Base-by-base conservation (phyloP, 2,329 filamentous ascomycete genomes). In the Fusarium sp. region DNA sequence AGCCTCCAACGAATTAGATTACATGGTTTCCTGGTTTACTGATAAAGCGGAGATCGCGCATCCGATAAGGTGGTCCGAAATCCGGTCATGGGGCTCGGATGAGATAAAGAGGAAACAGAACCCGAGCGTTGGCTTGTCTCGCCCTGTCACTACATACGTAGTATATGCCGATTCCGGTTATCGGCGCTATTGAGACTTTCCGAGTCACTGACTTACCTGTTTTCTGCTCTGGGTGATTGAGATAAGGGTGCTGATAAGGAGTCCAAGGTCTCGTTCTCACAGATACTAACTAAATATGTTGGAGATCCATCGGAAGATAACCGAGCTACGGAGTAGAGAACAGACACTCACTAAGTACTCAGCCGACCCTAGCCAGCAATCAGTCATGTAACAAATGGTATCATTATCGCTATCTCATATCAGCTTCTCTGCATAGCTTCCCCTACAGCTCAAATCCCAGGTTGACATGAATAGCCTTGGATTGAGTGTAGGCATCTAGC, bases 401-500 rank as follows among this genome's bases (percentile, higher is more conserved):
- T 69, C 60, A 70, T 69, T 45, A n/a, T 41, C 21, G 54, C 31
- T 44, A 37, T 35, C 12, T 56, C 23, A 16, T 23, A 7, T 25
- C 9, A 42, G 12, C 11, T 9, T 46, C 6, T 29, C 14, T 19
- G 9, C 11, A 15, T 6, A 8, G 29, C 31, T 16, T 10, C 29
- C 42, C 33, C 42, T 65, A 75, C 16, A 75, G 44, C 51, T 74
- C 61, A 21, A 61, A 48, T 0, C 74, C 74, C 23, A 77, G 35
- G 31, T 77, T 77, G 4, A 77, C 76, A 11, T 77, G 76, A 16
- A 77, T 37, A 29, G 76, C 74, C 54, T 77, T 78, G 12, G 72
- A 69, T 52, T 78, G 76, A 4, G 76, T 78, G n/a, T 78, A 78
- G 23, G 76, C 74, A 54, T 77, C 74, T 9, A 78, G 39, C 14